Evolutionary conservation across 75 land plant genomes (phyloP).

Genomic region (Gnetum montanum): DNA sequence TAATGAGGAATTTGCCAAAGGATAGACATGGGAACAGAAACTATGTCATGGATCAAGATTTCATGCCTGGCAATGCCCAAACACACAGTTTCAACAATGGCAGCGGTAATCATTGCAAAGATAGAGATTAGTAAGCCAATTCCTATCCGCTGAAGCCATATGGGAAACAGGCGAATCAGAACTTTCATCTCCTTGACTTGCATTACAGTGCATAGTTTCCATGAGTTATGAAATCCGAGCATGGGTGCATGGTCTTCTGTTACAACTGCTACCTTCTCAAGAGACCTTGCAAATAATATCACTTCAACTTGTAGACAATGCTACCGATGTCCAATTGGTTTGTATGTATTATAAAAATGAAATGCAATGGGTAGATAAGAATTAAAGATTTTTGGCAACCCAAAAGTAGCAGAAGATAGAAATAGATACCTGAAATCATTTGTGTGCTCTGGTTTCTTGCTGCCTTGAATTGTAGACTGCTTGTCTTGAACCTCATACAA

Average conservation of each 20-base stretch:
- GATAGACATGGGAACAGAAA: slow-evolving; percentile 50
- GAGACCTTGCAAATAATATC: slow-evolving; percentile 36
- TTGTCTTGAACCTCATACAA: neutral
- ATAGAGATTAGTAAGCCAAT: slow-evolving; percentile 74
- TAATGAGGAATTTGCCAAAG: slow-evolving; percentile 90
- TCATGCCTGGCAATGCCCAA: slow-evolving; percentile 38
- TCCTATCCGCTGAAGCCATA: slow-evolving; percentile 89
- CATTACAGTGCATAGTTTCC: slow-evolving; percentile 82
- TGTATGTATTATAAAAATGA: too few species aligned
- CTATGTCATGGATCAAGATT: slow-evolving; percentile 19
- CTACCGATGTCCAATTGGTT: too few species aligned
- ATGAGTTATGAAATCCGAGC: slow-evolving; percentile 22
- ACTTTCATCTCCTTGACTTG: slow-evolving; percentile 90
- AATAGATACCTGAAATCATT: neutral
- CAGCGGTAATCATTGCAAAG: slow-evolving; percentile 73
- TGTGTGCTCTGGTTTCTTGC: neutral
- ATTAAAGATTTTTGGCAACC: too few species aligned
- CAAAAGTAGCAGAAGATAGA: neutral
- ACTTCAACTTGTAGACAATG: too few species aligned
- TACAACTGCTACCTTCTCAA: slow-evolving; percentile 72
- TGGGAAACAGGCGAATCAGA: slow-evolving; percentile 56
- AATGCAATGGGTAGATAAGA: too few species aligned
- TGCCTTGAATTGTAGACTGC: neutral
- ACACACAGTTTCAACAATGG: slow-evolving; percentile 53
- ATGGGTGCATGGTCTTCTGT: slow-evolving; percentile 27